These are phyloP conservation scores for Ustilago nuda DNA, from an alignment of 1,284 basidiomycete species.

Conservation along the genomic window DNA sequence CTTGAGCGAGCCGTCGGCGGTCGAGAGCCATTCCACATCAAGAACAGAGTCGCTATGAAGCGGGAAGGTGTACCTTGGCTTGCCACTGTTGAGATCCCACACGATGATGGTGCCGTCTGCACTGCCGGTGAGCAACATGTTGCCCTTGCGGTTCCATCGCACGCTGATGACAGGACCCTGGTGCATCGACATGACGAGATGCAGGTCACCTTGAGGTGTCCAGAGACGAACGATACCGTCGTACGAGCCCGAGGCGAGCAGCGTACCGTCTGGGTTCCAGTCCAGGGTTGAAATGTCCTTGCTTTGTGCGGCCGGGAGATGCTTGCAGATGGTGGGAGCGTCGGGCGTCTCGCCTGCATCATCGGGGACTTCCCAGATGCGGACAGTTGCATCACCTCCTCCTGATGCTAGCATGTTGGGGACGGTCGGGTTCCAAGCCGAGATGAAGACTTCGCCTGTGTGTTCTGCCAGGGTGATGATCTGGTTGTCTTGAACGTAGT, in stretches of 20 bases:
- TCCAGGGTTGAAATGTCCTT: conserved; percentile 67
- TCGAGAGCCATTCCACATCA: conserved; percentile 68
- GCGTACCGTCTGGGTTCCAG: conserved; percentile 69
- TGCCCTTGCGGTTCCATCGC: conserved; percentile 68
- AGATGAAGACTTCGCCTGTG: conserved; percentile 65
- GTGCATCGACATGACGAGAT: conserved; percentile 69
- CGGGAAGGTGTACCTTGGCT: conserved; percentile 64
- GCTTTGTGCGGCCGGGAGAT: conserved; percentile 65
- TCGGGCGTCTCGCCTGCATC: conserved; percentile 39
- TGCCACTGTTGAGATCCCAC: conserved; percentile 68
- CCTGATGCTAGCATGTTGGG: conserved; percentile 67
- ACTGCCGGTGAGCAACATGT: conserved; percentile 64
- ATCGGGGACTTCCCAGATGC: conserved; percentile 67
- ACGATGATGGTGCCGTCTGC: conserved; percentile 68
- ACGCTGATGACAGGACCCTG: conserved; percentile 68
- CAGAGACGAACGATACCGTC: conserved; percentile 68
- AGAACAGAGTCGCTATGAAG: conserved; percentile 66
- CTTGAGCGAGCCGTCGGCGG: conserved; percentile 46
- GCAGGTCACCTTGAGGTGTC: conserved; percentile 69
- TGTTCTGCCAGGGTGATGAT: conserved; percentile 61
- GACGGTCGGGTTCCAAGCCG: conserved; percentile 69
- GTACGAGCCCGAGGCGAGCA: conserved; percentile 67
- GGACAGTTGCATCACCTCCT: conserved; percentile 68
- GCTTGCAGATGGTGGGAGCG: conserved; percentile 65
- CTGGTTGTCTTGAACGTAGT: conserved; percentile 41